Evolutionary conservation across 805 yeast genomes (phyloP).

Genomic region (Candida ipomoeae): DNA sequence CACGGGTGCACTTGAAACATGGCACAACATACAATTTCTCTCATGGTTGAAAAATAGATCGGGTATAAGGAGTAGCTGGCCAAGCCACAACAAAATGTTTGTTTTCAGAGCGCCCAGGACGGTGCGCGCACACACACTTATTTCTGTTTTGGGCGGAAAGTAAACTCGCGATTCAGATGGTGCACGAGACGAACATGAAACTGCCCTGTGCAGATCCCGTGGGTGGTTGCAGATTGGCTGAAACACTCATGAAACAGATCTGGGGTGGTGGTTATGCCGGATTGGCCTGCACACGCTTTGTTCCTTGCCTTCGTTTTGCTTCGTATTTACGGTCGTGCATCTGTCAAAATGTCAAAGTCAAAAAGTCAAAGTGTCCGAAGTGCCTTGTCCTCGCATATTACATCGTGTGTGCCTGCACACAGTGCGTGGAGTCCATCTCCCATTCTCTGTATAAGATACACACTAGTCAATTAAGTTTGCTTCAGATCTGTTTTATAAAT

Average conservation of each 20-base stretch:
- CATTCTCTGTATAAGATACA: too few species aligned
- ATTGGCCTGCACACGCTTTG: too few species aligned
- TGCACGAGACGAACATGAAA: neutral
- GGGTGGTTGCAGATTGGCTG: neutral
- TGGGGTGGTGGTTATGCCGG: too few species aligned
- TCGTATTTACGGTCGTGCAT: too few species aligned
- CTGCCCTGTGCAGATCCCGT: neutral
- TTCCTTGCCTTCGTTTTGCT: too few species aligned
- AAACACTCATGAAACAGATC: neutral
- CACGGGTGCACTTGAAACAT: neutral
- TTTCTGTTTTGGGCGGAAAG: conserved; percentile 15
- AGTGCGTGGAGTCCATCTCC: too few species aligned
- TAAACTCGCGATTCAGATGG: conserved; percentile 4
- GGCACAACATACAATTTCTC: conserved; percentile 27
- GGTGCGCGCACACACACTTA: conserved; percentile 19
- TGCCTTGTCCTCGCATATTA: too few species aligned
- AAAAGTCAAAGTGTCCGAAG: too few species aligned
- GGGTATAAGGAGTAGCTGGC: conserved; percentile 6
- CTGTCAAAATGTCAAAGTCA: too few species aligned
- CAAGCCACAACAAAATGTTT: conserved; percentile 11
- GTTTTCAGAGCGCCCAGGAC: conserved; percentile 18
- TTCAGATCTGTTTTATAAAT: too few species aligned
- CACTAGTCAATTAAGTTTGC: too few species aligned
- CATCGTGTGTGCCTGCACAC: too few species aligned
- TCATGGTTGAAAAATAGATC: conserved; percentile 17